Evolutionary conservation across 495 filamentous ascomycete genomes (phyloP).

Genomic region (Tuber indicum): DNA sequence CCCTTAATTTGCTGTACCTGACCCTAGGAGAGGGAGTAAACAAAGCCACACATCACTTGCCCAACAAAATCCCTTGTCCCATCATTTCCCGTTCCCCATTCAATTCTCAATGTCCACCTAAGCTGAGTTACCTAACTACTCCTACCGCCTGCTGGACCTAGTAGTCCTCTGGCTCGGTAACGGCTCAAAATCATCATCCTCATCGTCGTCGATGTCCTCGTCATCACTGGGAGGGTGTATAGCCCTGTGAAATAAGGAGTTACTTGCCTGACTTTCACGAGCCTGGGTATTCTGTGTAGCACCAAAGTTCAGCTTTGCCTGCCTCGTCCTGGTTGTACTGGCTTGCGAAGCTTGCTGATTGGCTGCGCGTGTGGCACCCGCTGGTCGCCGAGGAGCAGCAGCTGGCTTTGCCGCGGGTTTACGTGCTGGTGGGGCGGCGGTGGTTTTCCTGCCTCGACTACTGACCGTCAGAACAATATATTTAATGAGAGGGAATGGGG

Average conservation of each 20-base stretch:
- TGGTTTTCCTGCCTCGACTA: slow-evolving; percentile 44
- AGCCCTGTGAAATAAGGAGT: slow-evolving; percentile 57
- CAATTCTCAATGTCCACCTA: background rate
- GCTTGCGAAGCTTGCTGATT: background rate
- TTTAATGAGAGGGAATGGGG: slow-evolving; percentile 37
- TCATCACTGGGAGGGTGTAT: slow-evolving; percentile 66
- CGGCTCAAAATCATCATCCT: slow-evolving; percentile 40
- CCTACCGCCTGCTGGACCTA: slow-evolving; percentile 16
- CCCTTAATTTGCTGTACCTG: background rate
- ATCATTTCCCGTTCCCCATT: background rate
- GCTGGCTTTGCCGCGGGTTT: slow-evolving; percentile 45
- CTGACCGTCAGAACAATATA: slow-evolving; percentile 37
- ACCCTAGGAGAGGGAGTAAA: background rate
- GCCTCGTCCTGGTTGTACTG: slow-evolving; percentile 45
- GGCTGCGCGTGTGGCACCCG: slow-evolving; percentile 40
- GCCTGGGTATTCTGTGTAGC: slow-evolving; percentile 45
- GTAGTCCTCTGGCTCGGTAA: slow-evolving; percentile 26
- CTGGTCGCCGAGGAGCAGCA: slow-evolving; percentile 42
- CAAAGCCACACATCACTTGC: background rate
- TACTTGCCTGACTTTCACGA: slow-evolving; percentile 47
- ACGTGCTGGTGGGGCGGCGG: slow-evolving; percentile 47
- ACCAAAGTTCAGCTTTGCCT: slow-evolving; percentile 69
- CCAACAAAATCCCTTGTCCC: background rate
- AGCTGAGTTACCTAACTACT: background rate
- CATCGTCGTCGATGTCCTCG: slow-evolving; percentile 67